These are phyloP conservation scores for Trichoderma virens DNA, from an alignment of 495 filamentous ascomycete species.

Conservation along the genomic window DNA sequence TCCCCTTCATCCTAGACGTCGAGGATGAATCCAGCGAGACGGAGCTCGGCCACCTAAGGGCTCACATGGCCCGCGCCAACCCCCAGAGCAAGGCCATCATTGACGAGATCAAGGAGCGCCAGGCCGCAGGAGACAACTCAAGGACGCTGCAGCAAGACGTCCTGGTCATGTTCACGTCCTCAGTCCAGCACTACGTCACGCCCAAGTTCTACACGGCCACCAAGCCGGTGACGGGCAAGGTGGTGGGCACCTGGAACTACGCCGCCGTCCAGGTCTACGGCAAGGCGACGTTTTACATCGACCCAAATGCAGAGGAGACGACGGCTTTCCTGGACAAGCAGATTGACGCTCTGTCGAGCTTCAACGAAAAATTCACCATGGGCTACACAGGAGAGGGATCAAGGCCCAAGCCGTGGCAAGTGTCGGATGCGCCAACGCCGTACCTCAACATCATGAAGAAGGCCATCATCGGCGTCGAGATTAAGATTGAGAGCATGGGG, in stretches of 20 bases:
- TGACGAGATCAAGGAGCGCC: conserved; percentile 20
- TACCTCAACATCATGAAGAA: conserved; percentile 45
- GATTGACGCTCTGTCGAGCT: conserved; percentile 37
- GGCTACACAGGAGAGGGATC: conserved; percentile 32
- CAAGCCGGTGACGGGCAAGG: conserved; percentile 48
- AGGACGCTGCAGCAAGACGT: conserved; percentile 33
- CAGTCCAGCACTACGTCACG: conserved; percentile 48
- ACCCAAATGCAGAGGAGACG: conserved; percentile 28
- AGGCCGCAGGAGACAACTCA: conserved; percentile 10
- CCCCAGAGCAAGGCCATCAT: conserved; percentile 51
- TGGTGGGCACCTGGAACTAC: conserved; percentile 59
- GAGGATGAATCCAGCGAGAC: conserved; percentile 22
- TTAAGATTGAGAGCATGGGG: conserved; percentile 38
- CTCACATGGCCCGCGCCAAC: conserved; percentile 48
- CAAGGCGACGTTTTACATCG: conserved; percentile 36
- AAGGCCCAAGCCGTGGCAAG: conserved; percentile 35
- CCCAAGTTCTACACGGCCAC: conserved; percentile 54
- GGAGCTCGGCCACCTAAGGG: conserved; percentile 35
- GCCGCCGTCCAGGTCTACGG: conserved; percentile 51
- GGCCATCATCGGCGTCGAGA: conserved; percentile 47
- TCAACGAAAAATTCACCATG: conserved; percentile 43
- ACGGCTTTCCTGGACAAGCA: conserved; percentile 35
- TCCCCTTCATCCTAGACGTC: conserved; percentile 49
- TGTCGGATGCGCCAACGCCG: conserved; percentile 39
- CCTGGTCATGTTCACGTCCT: conserved; percentile 45